Evolutionary conservation across 2,329 filamentous ascomycete species (phyloP), one percentile per base, ranked within the genome.

Genomic region (Bipolaris zeicola): DNA sequence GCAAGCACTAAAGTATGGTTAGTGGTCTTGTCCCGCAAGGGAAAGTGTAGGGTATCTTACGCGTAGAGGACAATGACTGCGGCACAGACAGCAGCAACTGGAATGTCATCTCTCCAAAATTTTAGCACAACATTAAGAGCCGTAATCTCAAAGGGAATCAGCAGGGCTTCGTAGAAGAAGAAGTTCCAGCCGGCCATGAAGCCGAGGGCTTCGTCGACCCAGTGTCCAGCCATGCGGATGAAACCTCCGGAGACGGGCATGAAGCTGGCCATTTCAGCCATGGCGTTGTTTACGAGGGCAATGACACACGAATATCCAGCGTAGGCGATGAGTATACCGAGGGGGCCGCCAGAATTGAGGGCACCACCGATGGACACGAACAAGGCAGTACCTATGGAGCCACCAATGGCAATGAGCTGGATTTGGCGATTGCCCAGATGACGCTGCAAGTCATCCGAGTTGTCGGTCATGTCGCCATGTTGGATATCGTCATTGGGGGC

Each of bases 231-330:
- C 66, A 88, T 80, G 57, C 87, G 85, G 61, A 89, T 83, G 68
- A 88, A 89, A 2, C 84, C 84, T 60, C 86, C 86, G 39, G 80
- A 82, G 44, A 89, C 81, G 22, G 87, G 87, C 80, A 87, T 85
- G 60, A 83, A 83, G 36, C 81, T 80, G 28, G 79, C 82, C 86
- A 89, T 89, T 71, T 89, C 87, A 7, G 87, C 86, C 57, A 88
- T 79, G 59, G 81, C 82, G 68, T 88, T 89, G 79, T 88, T 89
- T 68, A 89, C 83, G 44, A 87, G 76, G 22, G 78, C 86, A 57
- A 89, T 79, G 51, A 88, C 67, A 65, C 77, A 70, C 36, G 78
- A 79, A 69, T 88, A 87, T 41, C 86, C 60, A 33, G 79, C 77
- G 68, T 85, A 89, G 36, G 83, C 85, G 55, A 89, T 69, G 58